A percentile compares a stretch with the other conserved stretches of the same genome.
Evolutionary conservation across 2,329 filamentous ascomycete genomes (phyloP).

Genomic region (Rutstroemia sydowiana): DNA sequence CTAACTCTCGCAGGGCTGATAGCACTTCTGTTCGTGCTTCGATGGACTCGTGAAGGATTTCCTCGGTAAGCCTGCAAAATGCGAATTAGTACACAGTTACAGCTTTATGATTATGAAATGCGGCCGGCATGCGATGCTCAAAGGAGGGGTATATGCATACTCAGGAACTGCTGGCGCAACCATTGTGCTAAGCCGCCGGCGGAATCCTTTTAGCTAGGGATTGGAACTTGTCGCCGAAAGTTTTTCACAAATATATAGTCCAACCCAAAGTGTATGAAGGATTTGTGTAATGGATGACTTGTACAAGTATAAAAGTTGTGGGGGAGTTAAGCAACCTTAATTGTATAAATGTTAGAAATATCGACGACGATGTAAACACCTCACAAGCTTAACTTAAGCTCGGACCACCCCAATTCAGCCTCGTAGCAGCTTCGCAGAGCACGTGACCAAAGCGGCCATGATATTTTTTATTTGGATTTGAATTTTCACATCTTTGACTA

Average conservation of each 20-base stretch:
- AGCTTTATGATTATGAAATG: neutral
- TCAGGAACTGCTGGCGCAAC: slow-evolving; percentile 64
- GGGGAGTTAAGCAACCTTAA: too few species aligned
- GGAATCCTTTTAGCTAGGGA: neutral
- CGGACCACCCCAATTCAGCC: neutral
- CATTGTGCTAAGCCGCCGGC: slow-evolving; percentile 18
- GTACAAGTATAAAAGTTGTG: neutral
- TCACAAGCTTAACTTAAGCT: neutral
- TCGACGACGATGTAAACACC: neutral
- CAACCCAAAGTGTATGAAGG: neutral
- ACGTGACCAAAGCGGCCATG: too few species aligned
- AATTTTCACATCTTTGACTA: too few species aligned
- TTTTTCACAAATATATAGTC: neutral
- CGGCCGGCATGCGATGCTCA: neutral
- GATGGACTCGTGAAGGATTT: slow-evolving; percentile 83
- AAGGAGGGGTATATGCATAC: slow-evolving; percentile 40
- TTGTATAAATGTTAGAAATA: too few species aligned
- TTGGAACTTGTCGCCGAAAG: neutral
- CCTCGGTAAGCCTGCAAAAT: slow-evolving; percentile 73
- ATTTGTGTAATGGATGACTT: neutral
- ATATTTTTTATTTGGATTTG: too few species aligned
- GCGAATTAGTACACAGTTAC: neutral
- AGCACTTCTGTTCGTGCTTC: slow-evolving; percentile 89
- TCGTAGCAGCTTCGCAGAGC: neutral
- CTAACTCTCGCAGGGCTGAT: slow-evolving; percentile 78